phyloP scores from a whole-genome alignment of 768 basidiomycete species.

The Podaxis sp. region DNA sequence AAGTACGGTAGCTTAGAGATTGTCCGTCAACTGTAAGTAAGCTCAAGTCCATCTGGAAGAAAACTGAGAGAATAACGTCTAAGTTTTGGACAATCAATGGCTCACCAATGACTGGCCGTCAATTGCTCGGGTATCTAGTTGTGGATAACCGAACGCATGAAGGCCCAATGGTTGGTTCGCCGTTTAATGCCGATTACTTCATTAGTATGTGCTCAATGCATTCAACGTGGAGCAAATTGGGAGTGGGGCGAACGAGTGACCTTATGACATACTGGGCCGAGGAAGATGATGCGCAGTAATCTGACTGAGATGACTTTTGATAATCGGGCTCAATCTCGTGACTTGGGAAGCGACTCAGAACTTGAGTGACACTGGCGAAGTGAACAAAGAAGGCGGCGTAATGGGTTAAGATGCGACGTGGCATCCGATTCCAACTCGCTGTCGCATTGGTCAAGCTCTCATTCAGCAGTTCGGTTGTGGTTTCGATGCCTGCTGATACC shows the following conservation, averaged over 20 bases:
- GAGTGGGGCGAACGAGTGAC: neutral
- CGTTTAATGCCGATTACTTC: neutral
- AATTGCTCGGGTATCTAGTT: neutral
- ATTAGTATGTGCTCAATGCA: neutral
- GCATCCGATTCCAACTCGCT: neutral
- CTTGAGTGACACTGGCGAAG: neutral
- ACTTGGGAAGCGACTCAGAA: neutral
- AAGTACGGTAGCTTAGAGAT: too few relatives aligned
- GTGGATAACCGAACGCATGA: neutral
- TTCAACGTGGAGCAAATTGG: neutral
- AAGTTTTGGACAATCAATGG: neutral
- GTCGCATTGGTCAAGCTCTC: neutral
- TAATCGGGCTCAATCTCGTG: neutral
- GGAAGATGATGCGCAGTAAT: neutral
- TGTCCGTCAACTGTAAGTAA: too few relatives aligned
- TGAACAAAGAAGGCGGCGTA: neutral
- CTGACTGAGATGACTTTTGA: neutral
- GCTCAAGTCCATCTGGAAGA: neutral
- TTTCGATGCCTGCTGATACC: neutral
- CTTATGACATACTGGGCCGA: neutral
- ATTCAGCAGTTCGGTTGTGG: neutral
- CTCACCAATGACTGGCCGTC: neutral
- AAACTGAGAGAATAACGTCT: neutral
- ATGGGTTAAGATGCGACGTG: neutral
- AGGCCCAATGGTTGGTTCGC: neutral